Evolutionary conservation across 805 yeast genomes (phyloP).

Genomic region (Phaffomyces thermotolerans): DNA sequence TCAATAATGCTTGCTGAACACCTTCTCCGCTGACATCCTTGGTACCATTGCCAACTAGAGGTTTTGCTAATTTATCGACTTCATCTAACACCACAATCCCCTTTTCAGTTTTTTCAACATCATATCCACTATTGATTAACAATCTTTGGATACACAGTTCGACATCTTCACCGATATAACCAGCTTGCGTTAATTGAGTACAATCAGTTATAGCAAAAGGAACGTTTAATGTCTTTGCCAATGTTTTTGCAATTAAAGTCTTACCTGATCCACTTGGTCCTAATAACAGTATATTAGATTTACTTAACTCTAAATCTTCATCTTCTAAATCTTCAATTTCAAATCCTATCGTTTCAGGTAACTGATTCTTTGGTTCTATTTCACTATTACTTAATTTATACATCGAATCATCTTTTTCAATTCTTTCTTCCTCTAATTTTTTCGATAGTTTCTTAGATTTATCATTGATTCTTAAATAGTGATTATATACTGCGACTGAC

Average conservation of each 20-base stretch:
- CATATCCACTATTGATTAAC: conserved; percentile 41
- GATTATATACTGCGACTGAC: conserved; percentile 56
- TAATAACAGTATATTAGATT: conserved; percentile 46
- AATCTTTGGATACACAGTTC: conserved; percentile 50
- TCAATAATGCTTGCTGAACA: conserved; percentile 52
- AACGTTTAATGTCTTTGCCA: conserved; percentile 44
- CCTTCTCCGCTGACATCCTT: conserved; percentile 62
- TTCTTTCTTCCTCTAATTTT: conserved; percentile 21
- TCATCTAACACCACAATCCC: conserved; percentile 59
- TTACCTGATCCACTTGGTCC: conserved; percentile 64
- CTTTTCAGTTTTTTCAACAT: conserved; percentile 43
- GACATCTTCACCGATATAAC: conserved; percentile 59
- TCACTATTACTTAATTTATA: conserved; percentile 16
- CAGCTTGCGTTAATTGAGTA: conserved; percentile 57
- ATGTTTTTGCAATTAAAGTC: conserved; percentile 47
- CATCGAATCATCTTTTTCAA: conserved; percentile 24
- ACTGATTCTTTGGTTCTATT: conserved; percentile 15
- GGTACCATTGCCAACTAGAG: conserved; percentile 38
- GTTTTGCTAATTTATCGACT: conserved; percentile 49
- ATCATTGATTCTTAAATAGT: conserved; percentile 43
- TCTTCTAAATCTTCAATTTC: conserved; percentile 22
- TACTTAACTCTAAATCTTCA: conserved; percentile 41
- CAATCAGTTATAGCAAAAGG: conserved; percentile 57
- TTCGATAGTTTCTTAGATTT: conserved; percentile 27
- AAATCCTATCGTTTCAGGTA: conserved; percentile 25